Evolutionary conservation across 2,329 filamentous ascomycete genomes (phyloP).

Genomic region (Dendryphion nanum): DNA sequence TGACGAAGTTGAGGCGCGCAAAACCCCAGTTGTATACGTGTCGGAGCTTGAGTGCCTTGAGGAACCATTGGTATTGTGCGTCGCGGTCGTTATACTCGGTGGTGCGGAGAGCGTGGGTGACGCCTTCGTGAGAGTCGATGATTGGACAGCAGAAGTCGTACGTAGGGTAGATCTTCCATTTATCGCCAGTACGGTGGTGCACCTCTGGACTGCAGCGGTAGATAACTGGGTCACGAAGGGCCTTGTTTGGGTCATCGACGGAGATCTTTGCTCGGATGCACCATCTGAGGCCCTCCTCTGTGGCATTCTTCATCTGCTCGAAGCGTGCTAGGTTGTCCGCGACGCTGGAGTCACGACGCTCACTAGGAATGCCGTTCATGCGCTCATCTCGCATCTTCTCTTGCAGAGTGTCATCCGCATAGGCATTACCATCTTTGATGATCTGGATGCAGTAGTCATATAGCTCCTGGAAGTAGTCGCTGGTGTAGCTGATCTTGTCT

Average conservation of each 20-base stretch:
- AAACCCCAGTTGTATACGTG: slow-evolving; percentile 85
- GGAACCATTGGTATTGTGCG: slow-evolving; percentile 83
- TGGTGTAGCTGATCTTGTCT: slow-evolving; percentile 83
- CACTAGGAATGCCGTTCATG: slow-evolving; percentile 78
- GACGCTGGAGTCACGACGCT: slow-evolving; percentile 71
- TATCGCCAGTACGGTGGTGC: slow-evolving; percentile 76
- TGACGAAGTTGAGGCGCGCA: slow-evolving; percentile 78
- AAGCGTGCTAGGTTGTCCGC: slow-evolving; percentile 87
- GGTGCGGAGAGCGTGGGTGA: slow-evolving; percentile 79
- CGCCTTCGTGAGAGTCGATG: slow-evolving; percentile 75
- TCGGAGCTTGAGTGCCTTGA: slow-evolving; percentile 70
- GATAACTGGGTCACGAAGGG: slow-evolving; percentile 93
- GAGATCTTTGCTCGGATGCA: slow-evolving; percentile 96
- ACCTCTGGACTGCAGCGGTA: slow-evolving; percentile 80
- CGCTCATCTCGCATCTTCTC: slow-evolving; percentile 85
- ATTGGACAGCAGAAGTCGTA: slow-evolving; percentile 86
- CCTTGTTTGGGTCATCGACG: slow-evolving; percentile 88
- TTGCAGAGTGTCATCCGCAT: slow-evolving; percentile 90
- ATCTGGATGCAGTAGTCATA: slow-evolving; percentile 82
- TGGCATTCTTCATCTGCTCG: slow-evolving; percentile 88
- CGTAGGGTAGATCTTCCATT: slow-evolving; percentile 84
- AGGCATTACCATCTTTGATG: slow-evolving; percentile 84
- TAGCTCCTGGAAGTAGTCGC: slow-evolving; percentile 91
- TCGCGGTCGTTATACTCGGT: slow-evolving; percentile 88
- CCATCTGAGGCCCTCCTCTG: slow-evolving; percentile 75